phyloP scores from a whole-genome alignment of 495 filamentous ascomycete species.

The Trichocladium uniseriatum region DNA sequence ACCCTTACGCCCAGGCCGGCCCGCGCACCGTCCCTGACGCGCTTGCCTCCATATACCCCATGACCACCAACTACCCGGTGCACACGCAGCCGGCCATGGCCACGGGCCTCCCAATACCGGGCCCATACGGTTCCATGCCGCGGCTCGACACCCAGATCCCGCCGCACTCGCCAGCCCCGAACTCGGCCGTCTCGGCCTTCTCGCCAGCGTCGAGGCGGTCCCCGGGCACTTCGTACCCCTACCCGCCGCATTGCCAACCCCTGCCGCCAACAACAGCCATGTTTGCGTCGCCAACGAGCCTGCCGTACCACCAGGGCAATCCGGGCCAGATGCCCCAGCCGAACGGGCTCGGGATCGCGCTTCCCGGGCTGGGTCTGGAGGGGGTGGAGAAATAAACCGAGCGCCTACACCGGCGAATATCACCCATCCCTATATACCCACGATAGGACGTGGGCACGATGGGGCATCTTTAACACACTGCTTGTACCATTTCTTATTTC shows the following conservation, averaged over 20 bases:
- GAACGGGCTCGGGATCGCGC: background rate
- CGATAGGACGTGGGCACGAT: too few relatives aligned
- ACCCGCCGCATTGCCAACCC: too few relatives aligned
- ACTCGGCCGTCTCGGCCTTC: constrained; percentile 12
- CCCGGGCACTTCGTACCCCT: constrained; percentile 2
- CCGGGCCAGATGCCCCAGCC: background rate
- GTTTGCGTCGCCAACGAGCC: background rate
- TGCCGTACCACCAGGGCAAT: background rate
- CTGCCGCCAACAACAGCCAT: background rate
- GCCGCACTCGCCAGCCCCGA: constrained; percentile 4
- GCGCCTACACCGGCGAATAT: too few relatives aligned
- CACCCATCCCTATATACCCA: too few relatives aligned
- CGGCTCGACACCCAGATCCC: constrained; percentile 11
- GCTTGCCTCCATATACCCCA: constrained; percentile 6
- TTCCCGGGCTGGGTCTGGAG: background rate
- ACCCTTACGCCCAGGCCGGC: constrained; percentile 11
- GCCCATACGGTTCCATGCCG: background rate
- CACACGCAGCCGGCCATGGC: constrained; percentile 7
- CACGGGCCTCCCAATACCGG: constrained; percentile 9
- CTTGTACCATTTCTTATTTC: too few relatives aligned
- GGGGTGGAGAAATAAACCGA: background rate
- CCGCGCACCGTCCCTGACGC: constrained; percentile 23
- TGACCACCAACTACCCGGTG: constrained; percentile 10
- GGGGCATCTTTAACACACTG: too few relatives aligned
- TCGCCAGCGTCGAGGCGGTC: constrained; percentile 10